phyloP scores from a whole-genome alignment of 495 filamentous ascomycete genomes.

The Delitschia confertaspora region DNA sequence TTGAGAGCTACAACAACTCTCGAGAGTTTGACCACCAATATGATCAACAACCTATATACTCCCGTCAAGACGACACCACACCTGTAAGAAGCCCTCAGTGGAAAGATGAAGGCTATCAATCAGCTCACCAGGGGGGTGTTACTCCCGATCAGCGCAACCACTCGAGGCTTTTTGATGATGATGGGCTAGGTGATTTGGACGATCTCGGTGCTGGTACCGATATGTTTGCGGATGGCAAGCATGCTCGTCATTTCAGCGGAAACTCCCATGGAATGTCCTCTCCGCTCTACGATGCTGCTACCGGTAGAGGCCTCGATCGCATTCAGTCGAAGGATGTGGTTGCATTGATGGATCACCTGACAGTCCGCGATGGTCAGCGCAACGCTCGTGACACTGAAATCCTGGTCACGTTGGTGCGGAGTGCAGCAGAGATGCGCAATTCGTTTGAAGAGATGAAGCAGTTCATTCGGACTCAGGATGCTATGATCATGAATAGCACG shows the following conservation, averaged over 20 bases:
- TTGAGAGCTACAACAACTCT: slow-evolving; percentile 38
- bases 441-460: slow-evolving; percentile 96
- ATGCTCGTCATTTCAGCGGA: slow-evolving; percentile 68
- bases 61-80: slow-evolving; percentile 20
- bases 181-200: slow-evolving; percentile 42
- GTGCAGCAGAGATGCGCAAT: slow-evolving; percentile 93
- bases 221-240: slow-evolving; percentile 31
- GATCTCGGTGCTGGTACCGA: slow-evolving; percentile 29
- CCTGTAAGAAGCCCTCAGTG: slow-evolving; percentile 42
- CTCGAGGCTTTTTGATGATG: slow-evolving; percentile 48
- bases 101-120: slow-evolving; percentile 87
- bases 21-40: slow-evolving; percentile 41
- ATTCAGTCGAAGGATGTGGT: slow-evolving; percentile 98
- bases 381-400: slow-evolving; percentile 97
- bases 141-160: slow-evolving; percentile 40
- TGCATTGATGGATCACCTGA: slow-evolving; percentile 96
- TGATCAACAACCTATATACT: slow-evolving; percentile 19
- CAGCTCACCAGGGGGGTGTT: slow-evolving; percentile 53
- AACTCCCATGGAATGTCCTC: slow-evolving; percentile 85
- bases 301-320: slow-evolving; percentile 76
- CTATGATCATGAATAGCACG: slow-evolving; percentile 68
- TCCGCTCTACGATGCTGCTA: slow-evolving; percentile 83
- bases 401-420: slow-evolving; percentile 82
- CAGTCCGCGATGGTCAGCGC: slow-evolving; percentile 91
- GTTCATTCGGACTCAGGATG: slow-evolving; percentile 78